phyloP scores from a whole-genome alignment of 2,329 filamentous ascomycete species.

The Colletotrichum chrysophilum region DNA sequence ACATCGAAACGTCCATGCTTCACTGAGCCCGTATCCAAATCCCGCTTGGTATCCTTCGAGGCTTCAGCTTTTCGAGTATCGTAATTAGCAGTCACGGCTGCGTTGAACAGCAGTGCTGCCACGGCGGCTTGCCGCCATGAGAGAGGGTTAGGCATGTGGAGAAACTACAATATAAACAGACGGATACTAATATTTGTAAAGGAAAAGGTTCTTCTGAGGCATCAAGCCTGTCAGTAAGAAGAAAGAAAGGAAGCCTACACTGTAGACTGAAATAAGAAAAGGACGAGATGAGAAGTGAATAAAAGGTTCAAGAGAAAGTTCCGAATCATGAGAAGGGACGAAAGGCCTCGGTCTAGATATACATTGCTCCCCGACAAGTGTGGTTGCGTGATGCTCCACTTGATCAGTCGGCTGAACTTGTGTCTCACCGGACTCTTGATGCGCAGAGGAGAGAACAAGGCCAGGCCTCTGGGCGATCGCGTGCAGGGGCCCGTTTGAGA shows the following conservation, averaged over 20 bases:
- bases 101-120: conserved; percentile 15
- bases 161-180: not conserved
- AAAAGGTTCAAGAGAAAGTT: not conserved
- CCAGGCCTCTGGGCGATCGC: not conserved
- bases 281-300: not conserved
- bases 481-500: conserved; percentile 2
- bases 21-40: not conserved
- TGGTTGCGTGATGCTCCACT: not conserved
- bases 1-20: not conserved
- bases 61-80: not conserved
- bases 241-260: not conserved
- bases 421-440: not conserved
- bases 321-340: not conserved
- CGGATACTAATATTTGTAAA: not conserved
- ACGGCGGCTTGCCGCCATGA: conserved; percentile 14
- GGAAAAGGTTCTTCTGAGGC: not conserved
- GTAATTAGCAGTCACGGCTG: conserved; percentile 3
- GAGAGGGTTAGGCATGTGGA: not conserved
- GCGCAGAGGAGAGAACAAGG: not conserved
- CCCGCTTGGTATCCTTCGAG: not conserved
- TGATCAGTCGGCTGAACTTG: not conserved
- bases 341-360: conserved; percentile 5
- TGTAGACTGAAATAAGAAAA: not conserved
- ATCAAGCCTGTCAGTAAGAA: conserved; percentile 7
- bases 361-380: not conserved